Base-by-base conservation (phyloP, 2,329 filamentous ascomycete species). In the Penicillium palitans region DNA sequence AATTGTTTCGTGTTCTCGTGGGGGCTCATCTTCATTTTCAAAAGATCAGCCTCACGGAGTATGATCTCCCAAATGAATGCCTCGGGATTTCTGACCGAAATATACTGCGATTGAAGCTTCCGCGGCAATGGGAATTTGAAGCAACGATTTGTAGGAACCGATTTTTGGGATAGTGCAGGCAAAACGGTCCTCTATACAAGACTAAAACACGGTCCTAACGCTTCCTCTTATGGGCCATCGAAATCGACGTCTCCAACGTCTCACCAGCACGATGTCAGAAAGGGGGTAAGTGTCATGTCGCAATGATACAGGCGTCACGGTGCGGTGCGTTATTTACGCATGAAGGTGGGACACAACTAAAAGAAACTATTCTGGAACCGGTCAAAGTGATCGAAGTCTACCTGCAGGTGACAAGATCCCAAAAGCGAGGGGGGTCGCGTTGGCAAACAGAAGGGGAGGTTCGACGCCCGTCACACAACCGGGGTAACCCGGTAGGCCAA, bases 1-100 rank as follows among this genome's bases (percentile, higher is more conserved):
- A 74, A 70, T 12, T 64, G 61, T 47, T 64, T 71, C 29, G 60
- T 50, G 27, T 61, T 57, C 35, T 68, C 62, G 29, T 65, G 62
- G 13, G 52, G 52, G 53, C 48, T 60, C 59, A 64, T 61, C 39
- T 58, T 63, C 49, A 44, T 48, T 24, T 10, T 41, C 1, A 41
- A 52, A 27, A 27, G 27, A 44, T n/a, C 37, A 21, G 33, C 5
- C 39, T 8, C 12, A 17, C 5, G 42, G 19, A 17, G 4, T 29
- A 31, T 55, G 21, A 29, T 51, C 21, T 45, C 21, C 39, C 27
- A 47, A n/a, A 17, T 25, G 42, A 51, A 24, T 39, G 10, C 12
- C 6, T 39, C 31, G 40, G 27, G 33, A 35, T 37, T 21, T 19
- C 33, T 52, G 40, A 17, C 6, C 27, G 33, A 24, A 29, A 31